Evolutionary conservation across 208 protist species (phyloP), one percentile per base, ranked within the genome.

Genomic region (Wallacemonas sp.): DNA sequence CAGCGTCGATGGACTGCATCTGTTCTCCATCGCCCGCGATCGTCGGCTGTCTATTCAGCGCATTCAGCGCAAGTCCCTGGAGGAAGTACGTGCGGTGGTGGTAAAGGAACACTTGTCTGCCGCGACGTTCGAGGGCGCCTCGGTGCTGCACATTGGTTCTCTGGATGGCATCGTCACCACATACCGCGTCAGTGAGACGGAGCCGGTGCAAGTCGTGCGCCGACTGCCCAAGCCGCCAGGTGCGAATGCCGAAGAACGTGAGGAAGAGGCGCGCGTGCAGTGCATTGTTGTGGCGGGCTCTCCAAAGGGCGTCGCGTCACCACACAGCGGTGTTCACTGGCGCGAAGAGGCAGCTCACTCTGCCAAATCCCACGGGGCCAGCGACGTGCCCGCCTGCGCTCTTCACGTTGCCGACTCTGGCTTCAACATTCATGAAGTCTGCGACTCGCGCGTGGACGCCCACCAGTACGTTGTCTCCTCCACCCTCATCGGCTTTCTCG

Each of bases 401-500:
- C 62, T 95, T 15, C 91, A 89, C 59, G 77, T 79, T 1, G 90
- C 86, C 14, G 85, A 96, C 49, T 82, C 86, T 14, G 82, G 84
- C 31, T 96, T 91, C 46, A 92, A 88, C 67, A 81, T 96, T 39
- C 45, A 72, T 61, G 54, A 49, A 46, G 46, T 72, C 66, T 30
- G 62, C 6, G 28, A 77, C 22, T 53, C 74, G 31, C 0, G 0
- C 19, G 33, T 19, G 14, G 61, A 36, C 38, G 56, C 41, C 1
- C 69, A 65, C 12, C 55, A 62, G 45, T 93, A 93, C 65, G 44
- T 8, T 26, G 30, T 54, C 21, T 28, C 56, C n/a, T 46, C 27
- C 55, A 82, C 86, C n/a, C 45, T 94, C 11, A 81, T 94, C 12
- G 87, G 92, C 38, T 95, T 88, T 28, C 72, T 97, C 12, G 92